These are phyloP conservation scores for Nitzschia sp. DNA, from an alignment of 108 stramenopile genomes.

Conservation along the genomic window DNA sequence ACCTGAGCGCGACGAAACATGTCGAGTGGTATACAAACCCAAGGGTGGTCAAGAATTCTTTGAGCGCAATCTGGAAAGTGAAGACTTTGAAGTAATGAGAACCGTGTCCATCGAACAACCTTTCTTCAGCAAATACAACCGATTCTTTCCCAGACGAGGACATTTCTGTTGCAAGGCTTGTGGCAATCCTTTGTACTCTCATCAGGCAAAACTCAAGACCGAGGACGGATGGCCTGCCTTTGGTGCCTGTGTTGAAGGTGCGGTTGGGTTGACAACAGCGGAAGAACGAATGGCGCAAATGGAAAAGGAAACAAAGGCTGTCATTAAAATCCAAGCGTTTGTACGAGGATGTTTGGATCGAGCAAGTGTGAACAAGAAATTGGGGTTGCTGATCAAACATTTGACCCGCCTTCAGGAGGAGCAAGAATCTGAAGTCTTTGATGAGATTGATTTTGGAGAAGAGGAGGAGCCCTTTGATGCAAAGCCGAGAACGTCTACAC, in stretches of 20 bases:
- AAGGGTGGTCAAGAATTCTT: slow-evolving; percentile 28
- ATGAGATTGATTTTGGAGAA: neutral
- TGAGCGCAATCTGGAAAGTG: slow-evolving; percentile 10
- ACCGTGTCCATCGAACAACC: slow-evolving; percentile 23
- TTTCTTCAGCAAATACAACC: slow-evolving; percentile 36
- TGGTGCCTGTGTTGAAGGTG: slow-evolving; percentile 30
- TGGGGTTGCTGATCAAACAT: slow-evolving; percentile 21
- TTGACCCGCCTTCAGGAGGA: neutral
- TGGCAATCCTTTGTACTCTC: slow-evolving; percentile 32
- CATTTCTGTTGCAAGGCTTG: slow-evolving; percentile 38
- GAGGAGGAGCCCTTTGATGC: slow-evolving; percentile 4
- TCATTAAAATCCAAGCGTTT: slow-evolving; percentile 16
- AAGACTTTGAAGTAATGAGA: slow-evolving; percentile 30
- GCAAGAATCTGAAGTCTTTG: no score
- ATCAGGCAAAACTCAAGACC: slow-evolving; percentile 23
- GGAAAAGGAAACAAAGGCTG: slow-evolving; percentile 19
- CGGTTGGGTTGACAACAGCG: slow-evolving; percentile 18
- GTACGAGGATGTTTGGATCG: slow-evolving; percentile 20
- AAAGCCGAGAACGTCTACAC: neutral
- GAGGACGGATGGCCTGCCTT: slow-evolving; percentile 39
- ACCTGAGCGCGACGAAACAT: slow-evolving; percentile 30
- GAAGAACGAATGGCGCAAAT: slow-evolving; percentile 21
- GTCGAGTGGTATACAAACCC: slow-evolving; percentile 31
- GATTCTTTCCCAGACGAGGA: slow-evolving; percentile 26
- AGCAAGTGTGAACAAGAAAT: neutral